Evolutionary conservation across 202 grass and related monocot species (phyloP).

Genomic region (Musa balbisiana): DNA sequence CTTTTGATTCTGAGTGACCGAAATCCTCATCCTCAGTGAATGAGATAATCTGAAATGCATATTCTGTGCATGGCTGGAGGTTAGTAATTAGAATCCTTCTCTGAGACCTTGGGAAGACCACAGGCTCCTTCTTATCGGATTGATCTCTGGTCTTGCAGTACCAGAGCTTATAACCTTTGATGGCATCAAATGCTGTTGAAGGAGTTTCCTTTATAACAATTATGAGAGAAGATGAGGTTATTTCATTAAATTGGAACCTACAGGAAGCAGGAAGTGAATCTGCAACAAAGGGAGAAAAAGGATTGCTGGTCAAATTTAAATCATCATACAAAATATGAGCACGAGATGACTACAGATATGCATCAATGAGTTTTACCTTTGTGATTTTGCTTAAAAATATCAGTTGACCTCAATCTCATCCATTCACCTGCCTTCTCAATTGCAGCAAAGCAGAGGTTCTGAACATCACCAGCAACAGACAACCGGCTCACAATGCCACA

Average conservation of each 20-base stretch:
- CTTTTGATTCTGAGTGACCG: slow-evolving; percentile 89
- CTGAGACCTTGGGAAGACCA: slow-evolving; percentile 58
- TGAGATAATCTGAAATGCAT: slow-evolving; percentile 87
- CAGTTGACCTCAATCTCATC: slow-evolving; percentile 38
- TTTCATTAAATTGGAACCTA: slow-evolving; percentile 72
- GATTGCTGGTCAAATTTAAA: background rate
- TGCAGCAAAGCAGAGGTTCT: slow-evolving; percentile 72
- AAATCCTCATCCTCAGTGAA: slow-evolving; percentile 66
- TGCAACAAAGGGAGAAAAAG: slow-evolving; percentile 31
- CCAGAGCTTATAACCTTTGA: slow-evolving; percentile 93
- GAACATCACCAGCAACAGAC: slow-evolving; percentile 60
- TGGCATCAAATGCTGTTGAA: slow-evolving; percentile 40
- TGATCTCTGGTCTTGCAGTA: slow-evolving; percentile 76
- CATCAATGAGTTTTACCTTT: slow-evolving; percentile 47
- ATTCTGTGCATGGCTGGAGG: slow-evolving; percentile 80
- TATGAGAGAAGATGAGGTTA: slow-evolving; percentile 63
- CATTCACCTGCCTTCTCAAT: slow-evolving; percentile 72
- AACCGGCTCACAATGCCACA: slow-evolving; percentile 90
- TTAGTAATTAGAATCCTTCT: slow-evolving; percentile 71
- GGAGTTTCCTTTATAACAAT: slow-evolving; percentile 57
- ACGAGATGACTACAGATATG: background rate
- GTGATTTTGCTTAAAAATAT: slow-evolving; percentile 33
- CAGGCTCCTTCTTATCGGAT: slow-evolving; percentile 43
- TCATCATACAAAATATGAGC: background rate
- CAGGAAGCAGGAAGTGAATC: slow-evolving; percentile 87